A percentile compares a stretch with the other conserved stretches of the same genome.
Evolutionary conservation across 768 basidiomycete genomes (phyloP).

Genomic region (Panus rudis): DNA sequence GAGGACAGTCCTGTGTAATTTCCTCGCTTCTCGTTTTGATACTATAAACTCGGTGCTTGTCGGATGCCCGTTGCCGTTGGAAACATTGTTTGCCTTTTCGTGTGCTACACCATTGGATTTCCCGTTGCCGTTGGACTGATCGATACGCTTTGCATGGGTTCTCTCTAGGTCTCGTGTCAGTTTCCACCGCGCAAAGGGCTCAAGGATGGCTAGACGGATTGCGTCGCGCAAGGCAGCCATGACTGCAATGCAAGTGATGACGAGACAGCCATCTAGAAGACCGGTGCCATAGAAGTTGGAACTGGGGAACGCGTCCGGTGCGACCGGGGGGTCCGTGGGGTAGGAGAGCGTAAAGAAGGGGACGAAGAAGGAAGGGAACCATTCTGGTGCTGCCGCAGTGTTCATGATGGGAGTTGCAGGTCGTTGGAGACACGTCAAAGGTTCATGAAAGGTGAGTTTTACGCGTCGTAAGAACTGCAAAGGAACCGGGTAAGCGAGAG

Average conservation of each 20-base stretch:
- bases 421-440: conserved; percentile 26
- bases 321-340: conserved; percentile 45
- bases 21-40: conserved; percentile 45
- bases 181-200: conserved; percentile 77
- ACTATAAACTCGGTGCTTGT: conserved; percentile 18
- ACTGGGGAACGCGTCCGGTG: conserved; percentile 67
- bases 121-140: conserved; percentile 14
- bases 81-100: conserved; percentile 27
- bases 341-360: conserved; percentile 76
- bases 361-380: conserved; percentile 46
- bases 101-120: conserved; percentile 18
- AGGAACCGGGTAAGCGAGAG: too few relatives aligned
- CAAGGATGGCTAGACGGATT: conserved; percentile 63
- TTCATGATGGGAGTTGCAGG: conserved; percentile 30
- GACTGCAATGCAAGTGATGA: conserved; percentile 73
- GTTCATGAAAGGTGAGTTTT: conserved; percentile 21
- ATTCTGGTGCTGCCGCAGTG: conserved; percentile 26
- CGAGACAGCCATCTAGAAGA: conserved; percentile 68
- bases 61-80: conserved; percentile 30
- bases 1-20: conserved; percentile 63
- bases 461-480: not conserved
- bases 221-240: conserved; percentile 87
- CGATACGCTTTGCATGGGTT: conserved; percentile 10
- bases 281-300: conserved; percentile 69
- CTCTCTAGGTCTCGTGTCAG: conserved; percentile 47